These are phyloP conservation scores for Boletus bicolor DNA, from an alignment of 768 basidiomycete genomes.

Conservation along the genomic window DNA sequence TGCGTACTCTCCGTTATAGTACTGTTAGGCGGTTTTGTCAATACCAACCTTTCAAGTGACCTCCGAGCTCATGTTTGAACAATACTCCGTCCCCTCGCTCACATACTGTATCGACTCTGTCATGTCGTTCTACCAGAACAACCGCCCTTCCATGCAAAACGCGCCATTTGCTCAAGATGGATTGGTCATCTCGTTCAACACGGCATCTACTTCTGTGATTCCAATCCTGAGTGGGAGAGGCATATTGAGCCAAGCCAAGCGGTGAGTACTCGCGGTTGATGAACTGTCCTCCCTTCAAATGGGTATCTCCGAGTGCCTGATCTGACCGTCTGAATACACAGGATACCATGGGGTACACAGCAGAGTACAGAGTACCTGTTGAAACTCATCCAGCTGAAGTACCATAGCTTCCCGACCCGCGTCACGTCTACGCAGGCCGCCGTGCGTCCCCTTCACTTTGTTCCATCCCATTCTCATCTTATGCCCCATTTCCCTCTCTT, in stretches of 20 bases:
- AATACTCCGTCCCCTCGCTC: conserved; percentile 81
- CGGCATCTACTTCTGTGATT: conserved; percentile 86
- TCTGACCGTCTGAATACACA: conserved; percentile 29
- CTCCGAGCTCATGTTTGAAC: conserved; percentile 94
- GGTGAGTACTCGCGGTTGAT: conserved; percentile 46
- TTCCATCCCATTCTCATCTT: not conserved
- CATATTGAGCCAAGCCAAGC: conserved; percentile 79
- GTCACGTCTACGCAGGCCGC: conserved; percentile 74
- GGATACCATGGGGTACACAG: conserved; percentile 91
- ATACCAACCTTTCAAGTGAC: conserved; percentile 57
- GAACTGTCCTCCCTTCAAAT: not conserved
- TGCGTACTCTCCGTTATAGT: conserved; percentile 39
- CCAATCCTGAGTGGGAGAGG: conserved; percentile 83
- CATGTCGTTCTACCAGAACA: conserved; percentile 90
- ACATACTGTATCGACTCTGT: conserved; percentile 86
- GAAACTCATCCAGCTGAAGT: conserved; percentile 93
- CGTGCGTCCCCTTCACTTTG: conserved; percentile 41
- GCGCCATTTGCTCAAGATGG: conserved; percentile 62
- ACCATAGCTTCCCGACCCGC: conserved; percentile 87
- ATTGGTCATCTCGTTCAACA: conserved; percentile 86
- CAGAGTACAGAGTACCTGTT: conserved; percentile 91
- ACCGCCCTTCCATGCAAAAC: conserved; percentile 34
- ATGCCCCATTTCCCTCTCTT: not conserved
- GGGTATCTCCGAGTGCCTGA: not conserved
- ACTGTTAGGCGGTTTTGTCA: not conserved